Evolutionary conservation across 2,329 filamentous ascomycete species (phyloP), one percentile per base, ranked within the genome.

Genomic region (Colletotrichum navitas): DNA sequence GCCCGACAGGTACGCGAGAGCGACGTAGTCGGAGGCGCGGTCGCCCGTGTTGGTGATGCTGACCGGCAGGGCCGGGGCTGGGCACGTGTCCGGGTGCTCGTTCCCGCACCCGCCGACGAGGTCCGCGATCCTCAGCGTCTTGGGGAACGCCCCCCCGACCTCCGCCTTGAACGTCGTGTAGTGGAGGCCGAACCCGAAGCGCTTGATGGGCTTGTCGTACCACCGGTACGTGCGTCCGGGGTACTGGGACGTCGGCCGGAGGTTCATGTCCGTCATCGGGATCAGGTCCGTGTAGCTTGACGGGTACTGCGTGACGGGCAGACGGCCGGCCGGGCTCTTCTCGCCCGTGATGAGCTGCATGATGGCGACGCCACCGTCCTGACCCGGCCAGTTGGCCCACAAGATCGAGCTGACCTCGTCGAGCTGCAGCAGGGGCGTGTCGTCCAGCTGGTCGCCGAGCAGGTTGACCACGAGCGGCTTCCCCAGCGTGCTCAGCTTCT

Each of bases 311-410:
- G 88, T 90, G 3, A 86, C 78, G 1, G 87, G 86, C 7, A 90
- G 76, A 47, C 88, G 81, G 2, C 86, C 88, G 8, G 87, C 88
- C 3, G 86, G 86, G 0, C 85, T 80, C 4, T 76, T 77, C 5
- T 79, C 80, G 5, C 89, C 89, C 10, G 82, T 85, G 45, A 90
- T 75, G 68, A 90, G 81, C 71, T 89, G 82, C 62, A 89, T 79
- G 18, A 90, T 76, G 24, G 49, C 89, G 14, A 89, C 89, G 8
- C 45, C 45, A 21, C 45, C 45, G 59, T 85, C 85, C 78, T 90
- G 88, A 3, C 89, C 88, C 0, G 89, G 89, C 71, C 88, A 90
- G 0, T 87, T 86, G 0, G 82, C 86, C 88, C 88, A 90, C 0
- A 91, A 74, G 1, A 91, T 76, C 0, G 86, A 83, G 39, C 81